Conservation (phyloP, 768 basidiomycete species). For the Termitomyces sp. region DNA sequence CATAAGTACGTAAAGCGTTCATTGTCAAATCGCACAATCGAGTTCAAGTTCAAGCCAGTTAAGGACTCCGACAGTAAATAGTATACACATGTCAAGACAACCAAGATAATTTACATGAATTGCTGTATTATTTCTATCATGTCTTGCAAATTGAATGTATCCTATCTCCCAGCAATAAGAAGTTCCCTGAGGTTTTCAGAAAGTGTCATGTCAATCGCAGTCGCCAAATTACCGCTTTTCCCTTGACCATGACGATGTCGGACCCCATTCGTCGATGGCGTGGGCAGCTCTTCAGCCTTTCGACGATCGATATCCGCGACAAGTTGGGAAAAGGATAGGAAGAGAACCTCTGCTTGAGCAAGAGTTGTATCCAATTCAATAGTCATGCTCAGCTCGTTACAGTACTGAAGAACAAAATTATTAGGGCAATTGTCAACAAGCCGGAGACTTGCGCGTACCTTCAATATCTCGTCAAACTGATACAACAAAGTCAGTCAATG, state of each 20-base stretch:
- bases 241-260: constrained; percentile 14
- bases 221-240: constrained; percentile 1
- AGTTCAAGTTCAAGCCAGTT: not conserved
- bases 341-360: constrained; percentile 95
- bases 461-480: constrained; percentile 79
- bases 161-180: constrained; percentile 37
- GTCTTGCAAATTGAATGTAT: not conserved
- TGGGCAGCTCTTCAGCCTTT: constrained; percentile 50
- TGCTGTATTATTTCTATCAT: not conserved
- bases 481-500: not conserved
- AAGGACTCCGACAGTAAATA: not conserved
- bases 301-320: constrained; percentile 87
- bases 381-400: constrained; percentile 93
- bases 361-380: constrained; percentile 96
- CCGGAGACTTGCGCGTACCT: constrained; percentile 34
- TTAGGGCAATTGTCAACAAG: not conserved
- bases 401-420: constrained; percentile 47
- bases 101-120: not conserved
- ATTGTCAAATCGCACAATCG: constrained; percentile 16
- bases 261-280: constrained; percentile 27
- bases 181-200: constrained; percentile 62
- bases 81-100: not conserved
- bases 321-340: constrained; percentile 84
- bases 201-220: constrained; percentile 36
- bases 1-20: constrained; percentile 59